Evolutionary conservation across 371 early-diverging fungal genomes (phyloP).

Genomic region (Rhizopus stolonifer): DNA sequence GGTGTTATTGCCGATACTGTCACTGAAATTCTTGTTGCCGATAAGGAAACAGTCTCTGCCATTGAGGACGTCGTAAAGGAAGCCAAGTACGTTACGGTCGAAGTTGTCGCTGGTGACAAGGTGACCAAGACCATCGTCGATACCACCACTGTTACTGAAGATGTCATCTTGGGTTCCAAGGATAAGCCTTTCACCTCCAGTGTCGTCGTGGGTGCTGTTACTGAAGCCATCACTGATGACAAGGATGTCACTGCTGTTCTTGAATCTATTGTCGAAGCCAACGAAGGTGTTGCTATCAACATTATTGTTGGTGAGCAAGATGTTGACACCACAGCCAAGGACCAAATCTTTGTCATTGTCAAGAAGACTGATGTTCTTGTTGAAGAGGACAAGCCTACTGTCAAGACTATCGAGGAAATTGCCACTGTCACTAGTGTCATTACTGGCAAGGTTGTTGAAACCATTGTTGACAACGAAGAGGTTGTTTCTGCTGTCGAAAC

Average conservation of each 20-base stretch:
- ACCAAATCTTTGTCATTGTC: slow-evolving; percentile 2
- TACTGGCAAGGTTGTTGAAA: not conserved
- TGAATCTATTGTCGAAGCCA: not conserved
- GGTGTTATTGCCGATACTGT: not conserved
- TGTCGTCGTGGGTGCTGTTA: slow-evolving; percentile 4
- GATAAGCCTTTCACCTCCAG: not conserved
- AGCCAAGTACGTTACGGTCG: not conserved
- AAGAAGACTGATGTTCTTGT: slow-evolving; percentile 16
- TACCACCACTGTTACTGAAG: slow-evolving; percentile 2
- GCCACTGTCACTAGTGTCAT: slow-evolving; percentile 11
- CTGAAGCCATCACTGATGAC: not conserved
- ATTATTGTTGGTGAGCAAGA: not conserved
- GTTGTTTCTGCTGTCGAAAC: not conserved
- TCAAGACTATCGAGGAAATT: not conserved
- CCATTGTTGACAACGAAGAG: slow-evolving; percentile 11
- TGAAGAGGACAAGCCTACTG: not conserved
- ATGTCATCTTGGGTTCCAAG: slow-evolving; percentile 5
- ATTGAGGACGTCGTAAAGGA: not conserved
- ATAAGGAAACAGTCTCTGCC: not conserved
- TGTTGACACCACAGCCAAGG: not conserved
- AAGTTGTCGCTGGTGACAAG: not conserved
- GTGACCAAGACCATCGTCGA: not conserved
- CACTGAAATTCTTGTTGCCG: not conserved
- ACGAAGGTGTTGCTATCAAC: not conserved
- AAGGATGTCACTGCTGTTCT: not conserved